Percentiles rank a stretch among this genome's conserved stretches.
These are phyloP conservation scores for Tilletia caries DNA, from an alignment of 1,284 basidiomycete genomes.

Conservation along the genomic window DNA sequence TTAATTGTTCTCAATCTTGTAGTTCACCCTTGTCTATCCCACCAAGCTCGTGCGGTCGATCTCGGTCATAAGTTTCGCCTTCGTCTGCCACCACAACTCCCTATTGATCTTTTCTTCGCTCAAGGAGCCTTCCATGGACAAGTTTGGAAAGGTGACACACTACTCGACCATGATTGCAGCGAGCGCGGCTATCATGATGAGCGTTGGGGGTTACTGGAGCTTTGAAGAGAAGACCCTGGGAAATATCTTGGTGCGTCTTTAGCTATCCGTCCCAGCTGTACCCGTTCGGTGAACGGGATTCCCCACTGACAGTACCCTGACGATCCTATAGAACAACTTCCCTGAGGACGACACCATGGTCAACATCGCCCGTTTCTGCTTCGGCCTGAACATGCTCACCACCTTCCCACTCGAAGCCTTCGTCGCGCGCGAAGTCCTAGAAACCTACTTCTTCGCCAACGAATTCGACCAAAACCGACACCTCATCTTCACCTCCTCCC, in stretches of 20 bases:
- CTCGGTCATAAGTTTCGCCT: conserved; percentile 52
- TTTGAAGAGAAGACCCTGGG: conserved; percentile 87
- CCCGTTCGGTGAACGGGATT: too few relatives aligned
- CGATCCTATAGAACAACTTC: conserved; percentile 42
- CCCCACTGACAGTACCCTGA: too few relatives aligned
- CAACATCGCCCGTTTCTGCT: conserved; percentile 85
- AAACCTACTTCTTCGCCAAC: conserved; percentile 40
- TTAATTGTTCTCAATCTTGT: not conserved
- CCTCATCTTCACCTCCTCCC: conserved; percentile 80
- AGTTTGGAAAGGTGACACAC: conserved; percentile 90
- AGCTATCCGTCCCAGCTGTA: not conserved
- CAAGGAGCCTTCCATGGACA: conserved; percentile 85
- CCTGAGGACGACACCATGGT: conserved; percentile 48
- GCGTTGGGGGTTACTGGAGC: conserved; percentile 83
- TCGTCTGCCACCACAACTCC: conserved; percentile 54
- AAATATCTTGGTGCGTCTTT: conserved; percentile 38
- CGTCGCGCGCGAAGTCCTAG: conserved; percentile 76
- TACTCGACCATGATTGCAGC: conserved; percentile 51
- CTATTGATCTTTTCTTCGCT: conserved; percentile 80
- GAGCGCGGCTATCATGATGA: conserved; percentile 59
- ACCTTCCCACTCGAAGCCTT: conserved; percentile 89
- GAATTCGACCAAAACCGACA: conserved; percentile 64
- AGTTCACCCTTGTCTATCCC: conserved; percentile 87
- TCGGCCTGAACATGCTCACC: conserved; percentile 97
- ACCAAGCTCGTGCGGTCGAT: conserved; percentile 46